phyloP scores from a whole-genome alignment of 345 rosid species.

The Lepidium sativum region DNA sequence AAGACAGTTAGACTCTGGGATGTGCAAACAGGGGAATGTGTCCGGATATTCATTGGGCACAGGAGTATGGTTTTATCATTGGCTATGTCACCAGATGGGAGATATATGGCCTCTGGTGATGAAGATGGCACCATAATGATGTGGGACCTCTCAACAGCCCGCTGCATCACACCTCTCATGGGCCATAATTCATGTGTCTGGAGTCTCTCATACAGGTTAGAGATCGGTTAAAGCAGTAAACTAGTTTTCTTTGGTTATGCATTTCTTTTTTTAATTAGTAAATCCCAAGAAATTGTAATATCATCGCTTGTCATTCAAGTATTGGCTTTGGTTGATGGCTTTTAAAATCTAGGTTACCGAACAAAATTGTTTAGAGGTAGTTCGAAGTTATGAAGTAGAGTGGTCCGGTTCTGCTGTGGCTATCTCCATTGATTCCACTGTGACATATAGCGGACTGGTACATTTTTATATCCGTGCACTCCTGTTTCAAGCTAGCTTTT shows the following conservation, averaged over 20 bases:
- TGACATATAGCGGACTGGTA: not conserved
- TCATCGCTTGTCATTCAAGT: not conserved
- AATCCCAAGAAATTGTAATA: not conserved
- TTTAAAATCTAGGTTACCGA: not conserved
- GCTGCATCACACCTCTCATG: constrained; percentile 85
- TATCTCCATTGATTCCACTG: not conserved
- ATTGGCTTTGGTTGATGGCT: not conserved
- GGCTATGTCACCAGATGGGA: constrained; percentile 97
- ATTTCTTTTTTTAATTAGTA: not conserved
- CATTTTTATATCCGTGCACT: not conserved
- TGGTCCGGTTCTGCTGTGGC: not conserved
- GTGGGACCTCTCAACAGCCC: constrained; percentile 97
- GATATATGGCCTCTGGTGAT: constrained; percentile 93
- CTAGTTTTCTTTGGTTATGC: not conserved
- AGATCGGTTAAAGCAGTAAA: not conserved
- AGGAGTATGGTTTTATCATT: constrained; percentile 54
- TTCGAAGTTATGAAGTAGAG: not conserved
- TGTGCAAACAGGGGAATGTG: constrained; percentile 87
- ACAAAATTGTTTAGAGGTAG: not conserved
- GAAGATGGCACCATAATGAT: constrained; percentile 93
- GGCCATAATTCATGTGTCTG: constrained; percentile 92
- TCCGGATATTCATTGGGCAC: constrained; percentile 72
- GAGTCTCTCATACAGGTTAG: constrained; percentile 83
- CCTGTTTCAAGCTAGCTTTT: not conserved
- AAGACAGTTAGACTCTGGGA: constrained; percentile 93